These are phyloP conservation scores for Boletellus ananas DNA, from an alignment of 768 basidiomycete species.

Conservation along the genomic window DNA sequence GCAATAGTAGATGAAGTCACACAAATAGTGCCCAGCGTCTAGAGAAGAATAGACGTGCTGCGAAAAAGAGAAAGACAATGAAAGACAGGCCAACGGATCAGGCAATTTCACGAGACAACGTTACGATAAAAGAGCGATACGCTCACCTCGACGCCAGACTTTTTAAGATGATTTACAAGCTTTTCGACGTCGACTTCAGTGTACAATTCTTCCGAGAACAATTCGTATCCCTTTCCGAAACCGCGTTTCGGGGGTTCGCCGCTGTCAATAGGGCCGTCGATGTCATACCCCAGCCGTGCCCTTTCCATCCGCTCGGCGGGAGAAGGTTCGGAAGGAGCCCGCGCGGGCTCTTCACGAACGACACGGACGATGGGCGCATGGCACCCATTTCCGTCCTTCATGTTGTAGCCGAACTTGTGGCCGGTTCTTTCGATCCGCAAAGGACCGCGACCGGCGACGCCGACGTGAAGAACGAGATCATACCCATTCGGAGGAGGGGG, in stretches of 20 bases:
- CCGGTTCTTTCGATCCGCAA: constrained; percentile 61
- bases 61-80: neutral
- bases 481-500: constrained; percentile 47
- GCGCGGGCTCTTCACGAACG: constrained; percentile 21
- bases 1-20: constrained; percentile 75
- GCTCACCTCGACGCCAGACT: constrained; percentile 31
- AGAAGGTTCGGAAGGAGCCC: constrained; percentile 20
- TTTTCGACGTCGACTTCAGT: constrained; percentile 36
- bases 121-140: neutral
- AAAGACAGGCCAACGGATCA: neutral
- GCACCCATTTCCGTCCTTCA: constrained; percentile 60
- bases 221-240: constrained; percentile 35
- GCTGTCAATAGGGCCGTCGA: constrained; percentile 25
- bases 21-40: constrained; percentile 74
- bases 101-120: constrained; percentile 1
- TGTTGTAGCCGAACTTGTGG: constrained; percentile 65
- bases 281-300: constrained; percentile 27
- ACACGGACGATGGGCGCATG: constrained; percentile 45
- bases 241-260: constrained; percentile 33
- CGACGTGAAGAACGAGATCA: constrained; percentile 70
- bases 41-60: constrained; percentile 69
- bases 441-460: constrained; percentile 61
- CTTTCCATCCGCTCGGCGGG: constrained; percentile 28
- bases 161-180: constrained; percentile 35
- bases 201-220: constrained; percentile 34